Conservation (phyloP, 1,284 basidiomycete species). For the Ceratobasidium sp. region DNA sequence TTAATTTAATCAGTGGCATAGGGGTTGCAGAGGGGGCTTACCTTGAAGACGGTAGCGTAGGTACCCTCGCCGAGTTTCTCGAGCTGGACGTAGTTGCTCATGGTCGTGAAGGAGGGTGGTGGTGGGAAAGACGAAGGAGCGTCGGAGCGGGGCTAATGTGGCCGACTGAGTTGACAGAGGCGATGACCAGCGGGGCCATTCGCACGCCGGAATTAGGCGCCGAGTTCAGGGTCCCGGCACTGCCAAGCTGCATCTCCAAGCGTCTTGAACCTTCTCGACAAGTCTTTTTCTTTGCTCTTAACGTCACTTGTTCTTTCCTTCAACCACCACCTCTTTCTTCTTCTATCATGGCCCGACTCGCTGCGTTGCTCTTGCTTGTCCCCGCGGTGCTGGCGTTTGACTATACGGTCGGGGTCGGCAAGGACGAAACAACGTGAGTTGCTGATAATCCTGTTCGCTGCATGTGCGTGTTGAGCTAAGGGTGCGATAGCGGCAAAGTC, state of each 20-base stretch:
- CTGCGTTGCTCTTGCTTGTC: slow-evolving; percentile 23
- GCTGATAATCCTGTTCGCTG: not conserved
- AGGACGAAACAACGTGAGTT: slow-evolving; percentile 37
- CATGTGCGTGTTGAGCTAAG: not conserved
- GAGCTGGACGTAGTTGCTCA: slow-evolving; percentile 63
- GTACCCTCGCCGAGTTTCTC: slow-evolving; percentile 91
- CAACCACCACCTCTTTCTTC: not conserved
- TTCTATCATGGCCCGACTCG: slow-evolving; percentile 19
- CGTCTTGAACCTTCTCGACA: slow-evolving; percentile 24
- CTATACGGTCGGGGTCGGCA: slow-evolving; percentile 33
- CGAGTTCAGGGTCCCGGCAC: slow-evolving; percentile 8
- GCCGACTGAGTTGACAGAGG: slow-evolving; percentile 35
- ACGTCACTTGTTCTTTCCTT: not conserved
- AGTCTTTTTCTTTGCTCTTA: not conserved
- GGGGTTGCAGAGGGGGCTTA: slow-evolving; percentile 47
- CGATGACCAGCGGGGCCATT: slow-evolving; percentile 2
- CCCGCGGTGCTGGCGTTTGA: slow-evolving; percentile 30
- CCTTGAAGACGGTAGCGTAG: slow-evolving; percentile 92
- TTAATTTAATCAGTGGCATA: not conserved
- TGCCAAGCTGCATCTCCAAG: slow-evolving; percentile 33
- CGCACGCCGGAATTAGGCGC: slow-evolving; percentile 31
- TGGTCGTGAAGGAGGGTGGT: slow-evolving; percentile 20
- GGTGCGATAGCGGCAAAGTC: slow-evolving; percentile 16
- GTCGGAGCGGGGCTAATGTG: slow-evolving; percentile 9
- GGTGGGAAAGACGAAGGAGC: slow-evolving; percentile 28